Conservation (phyloP, 2,329 filamentous ascomycete genomes). For the Colletotrichum caudatum region DNA sequence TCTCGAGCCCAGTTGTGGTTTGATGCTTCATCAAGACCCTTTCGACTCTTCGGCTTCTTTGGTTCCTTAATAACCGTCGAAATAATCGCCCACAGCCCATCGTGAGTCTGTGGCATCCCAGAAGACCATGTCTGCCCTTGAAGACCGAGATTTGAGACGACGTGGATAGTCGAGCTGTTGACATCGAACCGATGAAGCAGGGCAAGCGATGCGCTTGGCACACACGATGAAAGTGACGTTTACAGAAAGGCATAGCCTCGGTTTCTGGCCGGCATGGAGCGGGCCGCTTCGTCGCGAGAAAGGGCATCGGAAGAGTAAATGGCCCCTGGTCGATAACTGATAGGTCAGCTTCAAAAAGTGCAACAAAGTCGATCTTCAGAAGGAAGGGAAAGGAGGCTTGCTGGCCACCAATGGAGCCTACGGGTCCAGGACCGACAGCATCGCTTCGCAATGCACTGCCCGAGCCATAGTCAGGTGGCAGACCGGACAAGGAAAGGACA, state of each 20-base stretch:
- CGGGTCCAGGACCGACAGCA: not conserved
- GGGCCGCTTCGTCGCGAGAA: not conserved
- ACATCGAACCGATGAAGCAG: slow-evolving; percentile 8
- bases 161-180: not conserved
- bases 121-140: not conserved
- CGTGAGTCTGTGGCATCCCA: not conserved
- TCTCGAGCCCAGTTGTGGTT: not conserved
- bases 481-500: not conserved
- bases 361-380: not conserved
- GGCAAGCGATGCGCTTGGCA: not conserved
- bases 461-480: not conserved
- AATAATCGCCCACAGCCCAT: not conserved
- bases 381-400: not conserved
- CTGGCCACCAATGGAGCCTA: not conserved
- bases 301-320: not conserved
- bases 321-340: not conserved
- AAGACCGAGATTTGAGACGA: not conserved
- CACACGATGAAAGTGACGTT: not conserved
- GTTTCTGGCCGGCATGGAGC: not conserved
- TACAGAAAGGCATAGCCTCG: not conserved
- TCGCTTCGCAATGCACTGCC: slow-evolving; percentile 8
- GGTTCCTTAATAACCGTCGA: not conserved
- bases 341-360: not conserved
- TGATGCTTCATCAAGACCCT: not conserved
- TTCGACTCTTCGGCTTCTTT: too few species aligned